phyloP scores from a whole-genome alignment of 768 basidiomycete species.

The Boletales sp. region DNA sequence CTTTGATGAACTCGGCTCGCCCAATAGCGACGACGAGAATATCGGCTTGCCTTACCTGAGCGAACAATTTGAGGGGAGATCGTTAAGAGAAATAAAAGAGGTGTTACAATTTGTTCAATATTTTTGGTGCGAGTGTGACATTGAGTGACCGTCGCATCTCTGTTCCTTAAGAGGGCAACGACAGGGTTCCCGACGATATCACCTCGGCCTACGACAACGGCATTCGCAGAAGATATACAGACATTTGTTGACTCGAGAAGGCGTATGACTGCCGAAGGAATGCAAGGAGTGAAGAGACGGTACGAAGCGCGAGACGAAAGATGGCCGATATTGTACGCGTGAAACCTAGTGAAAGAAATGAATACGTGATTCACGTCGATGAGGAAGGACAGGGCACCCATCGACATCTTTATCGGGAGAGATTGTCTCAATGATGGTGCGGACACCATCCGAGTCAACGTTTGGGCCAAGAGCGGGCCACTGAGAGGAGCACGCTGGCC shows the following conservation, averaged over 20 bases:
- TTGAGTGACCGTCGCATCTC: conserved; percentile 95
- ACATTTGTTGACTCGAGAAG: conserved; percentile 85
- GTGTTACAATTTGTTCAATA: conserved; percentile 69
- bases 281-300: conserved; percentile 95
- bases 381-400: conserved; percentile 52
- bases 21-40: conserved; percentile 97
- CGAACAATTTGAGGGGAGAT: background rate
- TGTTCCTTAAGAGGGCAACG: conserved; percentile 81
- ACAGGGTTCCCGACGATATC: conserved; percentile 99
- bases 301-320: conserved; percentile 85
- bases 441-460: conserved; percentile 77
- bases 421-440: conserved; percentile 88
- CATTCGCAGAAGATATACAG: conserved; percentile 71
- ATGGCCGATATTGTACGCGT: conserved; percentile 97
- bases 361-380: background rate
- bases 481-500: no score
- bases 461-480: conserved; percentile 37
- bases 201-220: conserved; percentile 93
- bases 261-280: conserved; percentile 88
- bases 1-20: conserved; percentile 84
- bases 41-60: conserved; percentile 80
- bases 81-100: conserved; percentile 1
- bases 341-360: conserved; percentile 58
- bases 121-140: conserved; percentile 91
- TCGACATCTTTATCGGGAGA: conserved; percentile 96